Percentiles rank a stretch among this genome's conserved stretches.
phyloP scores from a whole-genome alignment of 2,329 filamentous ascomycete species.

The Diaporthe sp. region DNA sequence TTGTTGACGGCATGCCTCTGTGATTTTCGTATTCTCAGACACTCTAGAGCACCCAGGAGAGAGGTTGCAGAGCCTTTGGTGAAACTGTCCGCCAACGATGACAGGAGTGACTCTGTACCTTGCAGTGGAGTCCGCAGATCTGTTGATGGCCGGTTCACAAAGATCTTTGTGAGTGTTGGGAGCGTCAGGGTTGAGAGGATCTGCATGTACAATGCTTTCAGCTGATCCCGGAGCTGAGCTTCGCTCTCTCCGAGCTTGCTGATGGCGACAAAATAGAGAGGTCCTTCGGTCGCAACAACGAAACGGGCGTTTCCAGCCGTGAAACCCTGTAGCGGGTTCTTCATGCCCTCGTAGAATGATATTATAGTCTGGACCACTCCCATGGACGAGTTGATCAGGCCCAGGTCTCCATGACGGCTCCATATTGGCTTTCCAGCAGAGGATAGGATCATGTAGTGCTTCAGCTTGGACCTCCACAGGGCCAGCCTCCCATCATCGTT shows the following conservation, averaged over 20 bases:
- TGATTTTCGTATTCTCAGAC: conserved; percentile 90
- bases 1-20: conserved; percentile 90
- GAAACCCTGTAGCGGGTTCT: conserved; percentile 85
- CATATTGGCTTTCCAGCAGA: conserved; percentile 98
- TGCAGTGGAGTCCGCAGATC: conserved; percentile 91
- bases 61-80: conserved; percentile 92
- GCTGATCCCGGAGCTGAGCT: conserved; percentile 84
- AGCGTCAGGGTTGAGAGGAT: conserved; percentile 95
- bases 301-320: conserved; percentile 90
- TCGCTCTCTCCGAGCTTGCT: conserved; percentile 95
- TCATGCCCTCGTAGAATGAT: conserved; percentile 89
- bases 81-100: conserved; percentile 93
- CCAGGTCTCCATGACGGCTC: conserved; percentile 92
- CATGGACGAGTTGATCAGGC: conserved; percentile 92
- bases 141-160: conserved; percentile 91
- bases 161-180: conserved; percentile 87
- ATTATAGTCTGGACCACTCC: conserved; percentile 98
- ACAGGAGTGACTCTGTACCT: conserved; percentile 91
- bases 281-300: conserved; percentile 86
- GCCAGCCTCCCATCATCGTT: conserved; percentile 73
- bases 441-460: conserved; percentile 97
- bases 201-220: conserved; percentile 98
- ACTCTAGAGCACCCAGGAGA: conserved; percentile 91
- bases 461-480: conserved; percentile 91
- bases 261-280: conserved; percentile 93